Base-by-base conservation (phyloP, 2,329 filamentous ascomycete species). In the Diaporthe eres region DNA sequence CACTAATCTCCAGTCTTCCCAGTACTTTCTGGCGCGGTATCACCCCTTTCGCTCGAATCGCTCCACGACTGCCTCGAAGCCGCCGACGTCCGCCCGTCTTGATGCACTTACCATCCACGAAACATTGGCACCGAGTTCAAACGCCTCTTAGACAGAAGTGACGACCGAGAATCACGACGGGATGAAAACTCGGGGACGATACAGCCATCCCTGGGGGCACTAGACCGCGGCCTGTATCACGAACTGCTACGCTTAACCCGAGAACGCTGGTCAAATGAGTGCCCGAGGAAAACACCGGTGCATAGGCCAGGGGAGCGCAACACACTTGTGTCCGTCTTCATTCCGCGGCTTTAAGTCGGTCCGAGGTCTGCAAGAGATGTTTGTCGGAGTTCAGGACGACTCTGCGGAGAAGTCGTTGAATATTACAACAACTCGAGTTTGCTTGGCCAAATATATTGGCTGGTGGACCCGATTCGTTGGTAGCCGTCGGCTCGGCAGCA, bases 401-500 rank as follows among this genome's bases (percentile, higher is more conserved):
- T 34, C 28, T 34, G 44, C 6, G 44, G 25, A n/a, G 28, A 51
- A 19, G 39, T 19, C 7, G 34, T 12, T 3, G 7, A 8, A n/a
- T 1, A 34, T 49, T 15, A 9, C 25, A 65, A 31, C 42, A 4
- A 12, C 2, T 19, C 25, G 10, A 34, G 15, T 15, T 9, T 4
- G 31, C 47, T 6, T 15, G 22, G 47, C 42, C 65, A 25, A 51
- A 53, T 53, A 22, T 28, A 39, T 42, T 53, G 25, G 47, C 34
- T 68, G 12, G 65, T 53, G 47, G 47, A 8, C 44, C 65, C 47
- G 47, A 53, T 39, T 25, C 47, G 34, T 10, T 28, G 49, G 65
- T 25, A 55, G 65, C 31, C 34, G 34, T 70, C n/a, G 65, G 49
- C 49, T 70, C 65, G 65, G 65, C n/a, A 70, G 15, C 49, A 42